Evolutionary conservation across 768 basidiomycete genomes (phyloP).

Genomic region (Mycena polygramma): DNA sequence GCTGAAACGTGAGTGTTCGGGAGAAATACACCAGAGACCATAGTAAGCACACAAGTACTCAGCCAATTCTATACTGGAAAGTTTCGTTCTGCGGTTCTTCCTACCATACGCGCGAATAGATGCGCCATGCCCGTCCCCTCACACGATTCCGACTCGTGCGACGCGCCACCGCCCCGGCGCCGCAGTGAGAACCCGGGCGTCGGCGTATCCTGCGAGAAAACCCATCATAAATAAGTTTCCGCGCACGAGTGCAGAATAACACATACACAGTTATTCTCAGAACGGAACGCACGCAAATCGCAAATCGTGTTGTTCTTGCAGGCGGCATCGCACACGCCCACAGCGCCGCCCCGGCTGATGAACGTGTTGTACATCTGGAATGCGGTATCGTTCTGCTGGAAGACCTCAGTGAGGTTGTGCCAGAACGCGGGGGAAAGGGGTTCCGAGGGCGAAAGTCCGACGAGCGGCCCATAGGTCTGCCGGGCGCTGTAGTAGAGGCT

Average conservation of each 20-base stretch:
- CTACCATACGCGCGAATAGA: constrained; percentile 20
- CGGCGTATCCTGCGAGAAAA: constrained; percentile 5
- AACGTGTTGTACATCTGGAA: constrained; percentile 48
- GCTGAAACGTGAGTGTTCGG: too few relatives aligned
- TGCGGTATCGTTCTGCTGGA: constrained; percentile 46
- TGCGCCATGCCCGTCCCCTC: constrained; percentile 20
- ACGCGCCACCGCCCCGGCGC: neutral
- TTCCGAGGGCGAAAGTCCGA: constrained; percentile 37
- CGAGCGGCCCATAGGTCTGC: constrained; percentile 48
- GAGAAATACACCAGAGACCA: too few relatives aligned
- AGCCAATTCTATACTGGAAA: too few relatives aligned
- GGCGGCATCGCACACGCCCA: constrained; percentile 39
- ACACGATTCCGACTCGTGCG: constrained; percentile 16
- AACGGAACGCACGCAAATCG: constrained; percentile 46
- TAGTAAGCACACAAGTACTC: too few relatives aligned
- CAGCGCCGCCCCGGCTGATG: constrained; percentile 44
- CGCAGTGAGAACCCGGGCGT: constrained; percentile 16
- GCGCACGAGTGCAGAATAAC: too few relatives aligned
- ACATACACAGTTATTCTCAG: constrained; percentile 46
- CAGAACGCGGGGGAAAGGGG: constrained; percentile 55
- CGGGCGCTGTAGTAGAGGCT: constrained; percentile 53
- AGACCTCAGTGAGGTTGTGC: constrained; percentile 54
- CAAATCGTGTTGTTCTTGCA: constrained; percentile 51
- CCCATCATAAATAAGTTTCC: too few relatives aligned
- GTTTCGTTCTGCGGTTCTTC: neutral